Evolutionary conservation across 257 asterid genomes (phyloP).

Genomic region (Plantago major): DNA sequence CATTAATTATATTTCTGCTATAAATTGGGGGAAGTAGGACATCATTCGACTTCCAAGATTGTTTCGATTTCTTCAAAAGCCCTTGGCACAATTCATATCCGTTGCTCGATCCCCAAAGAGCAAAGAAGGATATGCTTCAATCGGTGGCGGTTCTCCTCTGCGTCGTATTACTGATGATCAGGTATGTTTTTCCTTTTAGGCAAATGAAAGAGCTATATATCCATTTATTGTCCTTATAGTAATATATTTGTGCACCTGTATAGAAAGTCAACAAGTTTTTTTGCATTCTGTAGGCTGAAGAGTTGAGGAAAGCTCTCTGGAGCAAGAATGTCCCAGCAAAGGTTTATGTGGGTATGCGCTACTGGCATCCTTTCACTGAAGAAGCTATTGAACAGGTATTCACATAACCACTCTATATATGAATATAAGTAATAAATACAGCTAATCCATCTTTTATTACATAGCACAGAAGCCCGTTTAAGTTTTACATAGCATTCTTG

Average conservation of each 20-base stretch:
- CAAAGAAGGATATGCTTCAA: conserved; percentile 97
- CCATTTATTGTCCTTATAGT: conserved; percentile 1
- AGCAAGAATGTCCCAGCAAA: conserved; percentile 80
- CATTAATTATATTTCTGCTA: conserved; percentile 15
- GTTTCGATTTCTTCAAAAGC: conserved; percentile 93
- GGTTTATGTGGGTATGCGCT: conserved; percentile 97
- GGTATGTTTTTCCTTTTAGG: conserved; percentile 40
- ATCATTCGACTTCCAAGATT: conserved; percentile 91
- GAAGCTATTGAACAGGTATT: conserved; percentile 94
- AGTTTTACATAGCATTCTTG: too few relatives aligned
- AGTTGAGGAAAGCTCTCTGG: conserved; percentile 68
- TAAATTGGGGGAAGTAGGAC: conserved; percentile 53
- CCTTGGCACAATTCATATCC: conserved; percentile 91
- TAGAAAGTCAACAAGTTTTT: conserved; percentile 15
- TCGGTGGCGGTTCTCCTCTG: conserved; percentile 99
- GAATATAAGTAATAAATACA: too few relatives aligned
- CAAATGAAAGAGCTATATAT: conserved; percentile 10
- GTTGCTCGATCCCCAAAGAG: conserved; percentile 95
- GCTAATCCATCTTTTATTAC: too few relatives aligned
- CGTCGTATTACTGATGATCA: conserved; percentile 97
- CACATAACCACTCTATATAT: too few relatives aligned
- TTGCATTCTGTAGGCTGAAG: conserved; percentile 70
- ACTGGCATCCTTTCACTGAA: conserved; percentile 99
- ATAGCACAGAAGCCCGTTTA: too few relatives aligned
- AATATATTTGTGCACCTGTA: conserved; percentile 17